These are phyloP conservation scores for Leishmania braziliensis DNA, from an alignment of 208 protist species.

Conservation along the genomic window DNA sequence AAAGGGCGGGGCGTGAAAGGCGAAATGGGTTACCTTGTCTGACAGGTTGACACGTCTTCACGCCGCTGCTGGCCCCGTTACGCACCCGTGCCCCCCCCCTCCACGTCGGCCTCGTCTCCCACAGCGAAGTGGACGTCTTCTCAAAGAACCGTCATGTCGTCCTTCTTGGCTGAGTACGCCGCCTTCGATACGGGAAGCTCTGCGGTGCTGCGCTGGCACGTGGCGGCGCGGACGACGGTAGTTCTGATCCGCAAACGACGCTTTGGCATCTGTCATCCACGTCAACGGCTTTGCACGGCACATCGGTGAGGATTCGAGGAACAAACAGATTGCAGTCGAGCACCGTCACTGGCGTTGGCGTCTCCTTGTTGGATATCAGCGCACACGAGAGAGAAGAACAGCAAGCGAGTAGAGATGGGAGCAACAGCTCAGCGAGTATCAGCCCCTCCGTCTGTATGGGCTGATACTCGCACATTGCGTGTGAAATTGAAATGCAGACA, in stretches of 20 bases:
- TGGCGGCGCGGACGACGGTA: constrained; percentile 16
- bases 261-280: neutral
- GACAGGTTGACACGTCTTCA: neutral
- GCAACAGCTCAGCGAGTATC: neutral
- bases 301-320: constrained; percentile 12
- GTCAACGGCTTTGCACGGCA: neutral
- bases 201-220: neutral
- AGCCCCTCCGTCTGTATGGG: neutral
- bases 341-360: constrained; percentile 19
- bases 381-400: neutral
- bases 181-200: neutral
- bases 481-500: neutral
- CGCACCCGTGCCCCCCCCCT: neutral
- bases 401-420: neutral
- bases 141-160: neutral
- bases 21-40: neutral
- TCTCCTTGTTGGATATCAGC: constrained; percentile 19
- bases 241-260: neutral
- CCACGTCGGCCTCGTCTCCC: neutral
- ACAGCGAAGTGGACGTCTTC: neutral
- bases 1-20: neutral
- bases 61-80: neutral
- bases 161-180: neutral
- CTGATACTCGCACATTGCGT: neutral
- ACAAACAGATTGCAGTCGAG: constrained; percentile 12